phyloP scores from a whole-genome alignment of 345 rosid genomes.

The Limnanthes douglasii region DNA sequence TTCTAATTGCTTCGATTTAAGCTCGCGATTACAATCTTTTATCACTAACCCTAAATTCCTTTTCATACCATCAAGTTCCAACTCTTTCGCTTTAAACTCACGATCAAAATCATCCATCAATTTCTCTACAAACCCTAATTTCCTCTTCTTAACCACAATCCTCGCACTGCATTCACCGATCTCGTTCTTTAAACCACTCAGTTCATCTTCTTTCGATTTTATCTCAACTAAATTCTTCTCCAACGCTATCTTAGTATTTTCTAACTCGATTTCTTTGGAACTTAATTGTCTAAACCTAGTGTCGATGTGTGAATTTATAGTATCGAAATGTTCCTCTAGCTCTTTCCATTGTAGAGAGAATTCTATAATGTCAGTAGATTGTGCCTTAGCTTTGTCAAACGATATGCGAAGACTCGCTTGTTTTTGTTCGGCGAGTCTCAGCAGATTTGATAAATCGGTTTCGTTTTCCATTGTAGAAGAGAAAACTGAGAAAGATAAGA shows the following conservation, averaged over 20 bases:
- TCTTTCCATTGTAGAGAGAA: neutral
- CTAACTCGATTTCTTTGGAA: neutral
- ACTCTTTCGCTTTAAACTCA: too few relatives aligned
- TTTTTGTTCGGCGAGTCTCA: too few relatives aligned
- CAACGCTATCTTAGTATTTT: neutral
- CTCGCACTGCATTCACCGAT: neutral
- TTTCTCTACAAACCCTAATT: constrained; percentile 9
- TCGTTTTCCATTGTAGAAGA: too few relatives aligned
- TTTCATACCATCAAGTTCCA: too few relatives aligned
- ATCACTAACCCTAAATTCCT: too few relatives aligned
- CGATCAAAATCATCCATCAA: constrained; percentile 6
- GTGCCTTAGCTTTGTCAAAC: neutral
- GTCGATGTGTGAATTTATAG: neutral
- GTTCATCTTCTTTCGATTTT: constrained; percentile 5
- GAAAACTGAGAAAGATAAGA: too few relatives aligned
- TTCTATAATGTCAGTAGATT: neutral
- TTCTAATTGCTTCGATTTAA: too few relatives aligned
- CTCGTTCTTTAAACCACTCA: constrained; percentile 3
- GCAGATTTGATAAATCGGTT: too few relatives aligned
- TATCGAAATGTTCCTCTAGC: neutral
- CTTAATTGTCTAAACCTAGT: neutral
- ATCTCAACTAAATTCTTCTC: neutral
- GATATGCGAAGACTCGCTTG: too few relatives aligned
- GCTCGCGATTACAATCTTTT: too few relatives aligned
- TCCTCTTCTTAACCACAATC: constrained; percentile 4